Conservation (phyloP, 164 flowering plant species). For the Vitis cinerea region DNA sequence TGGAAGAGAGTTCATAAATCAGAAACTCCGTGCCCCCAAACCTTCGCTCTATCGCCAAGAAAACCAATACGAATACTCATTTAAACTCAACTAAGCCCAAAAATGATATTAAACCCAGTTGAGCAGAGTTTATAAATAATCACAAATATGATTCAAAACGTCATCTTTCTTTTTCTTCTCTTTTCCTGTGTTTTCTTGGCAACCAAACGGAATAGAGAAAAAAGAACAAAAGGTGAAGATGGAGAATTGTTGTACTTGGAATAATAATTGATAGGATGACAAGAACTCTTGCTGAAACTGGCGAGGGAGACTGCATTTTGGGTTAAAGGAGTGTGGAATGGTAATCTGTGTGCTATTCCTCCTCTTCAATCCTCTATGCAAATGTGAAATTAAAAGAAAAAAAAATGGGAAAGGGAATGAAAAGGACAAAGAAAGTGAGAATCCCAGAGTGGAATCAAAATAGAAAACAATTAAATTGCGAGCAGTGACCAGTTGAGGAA, state of each 20-base stretch:
- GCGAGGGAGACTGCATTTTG: constrained; percentile 24
- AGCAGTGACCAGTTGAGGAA: no score
- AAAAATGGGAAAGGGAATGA: no score
- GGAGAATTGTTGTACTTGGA: constrained; percentile 13
- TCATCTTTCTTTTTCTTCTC: not conserved
- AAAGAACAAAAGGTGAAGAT: not conserved
- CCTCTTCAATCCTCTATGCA: no score
- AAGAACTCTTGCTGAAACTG: constrained; percentile 7
- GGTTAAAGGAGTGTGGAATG: no score
- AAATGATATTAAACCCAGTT: not conserved
- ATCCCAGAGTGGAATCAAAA: no score
- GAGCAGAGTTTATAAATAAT: not conserved
- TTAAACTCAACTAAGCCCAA: not conserved
- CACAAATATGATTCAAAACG: not conserved
- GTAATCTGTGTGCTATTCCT: no score
- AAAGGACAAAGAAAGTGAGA: no score
- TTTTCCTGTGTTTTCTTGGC: not conserved
- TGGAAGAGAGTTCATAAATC: constrained; percentile 11
- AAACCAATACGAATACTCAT: not conserved
- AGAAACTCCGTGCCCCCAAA: no score
- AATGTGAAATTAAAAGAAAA: no score
- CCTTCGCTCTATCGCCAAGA: not conserved
- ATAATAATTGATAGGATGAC: constrained; percentile 13
- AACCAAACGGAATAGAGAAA: constrained; percentile 2
- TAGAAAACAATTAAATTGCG: no score